A percentile compares a stretch with the other conserved stretches of the same genome.
Evolutionary conservation across 139 green algal species (phyloP).

Genomic region (Chlorella sp.): DNA sequence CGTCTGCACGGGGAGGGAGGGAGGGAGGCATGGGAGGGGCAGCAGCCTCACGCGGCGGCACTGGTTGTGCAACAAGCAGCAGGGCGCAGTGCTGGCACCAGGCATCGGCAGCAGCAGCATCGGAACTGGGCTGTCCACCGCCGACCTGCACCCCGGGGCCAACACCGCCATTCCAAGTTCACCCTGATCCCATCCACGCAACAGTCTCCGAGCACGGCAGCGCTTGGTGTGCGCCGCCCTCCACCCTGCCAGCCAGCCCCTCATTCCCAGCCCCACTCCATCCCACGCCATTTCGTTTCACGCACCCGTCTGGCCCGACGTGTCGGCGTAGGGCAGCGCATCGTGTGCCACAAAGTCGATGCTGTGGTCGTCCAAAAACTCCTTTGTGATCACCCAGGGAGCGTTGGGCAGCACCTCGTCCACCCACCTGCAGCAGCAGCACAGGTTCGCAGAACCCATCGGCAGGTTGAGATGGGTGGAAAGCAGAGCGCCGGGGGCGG

Average conservation of each 20-base stretch:
- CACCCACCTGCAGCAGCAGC: slow-evolving; percentile 79
- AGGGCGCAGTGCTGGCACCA: too few species aligned
- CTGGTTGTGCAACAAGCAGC: too few species aligned
- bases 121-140: background rate
- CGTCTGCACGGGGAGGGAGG: slow-evolving; percentile 33
- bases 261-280: background rate
- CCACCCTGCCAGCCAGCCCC: too few species aligned
- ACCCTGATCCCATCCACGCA: background rate
- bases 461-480: too few species aligned
- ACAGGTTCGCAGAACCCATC: background rate
- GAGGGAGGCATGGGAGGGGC: background rate
- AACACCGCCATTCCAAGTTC: too few species aligned
- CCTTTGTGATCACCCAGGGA: slow-evolving; percentile 88
- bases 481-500: too few species aligned
- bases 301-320: slow-evolving; percentile 56
- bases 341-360: slow-evolving; percentile 95
- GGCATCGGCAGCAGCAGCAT: background rate
- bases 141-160: too few species aligned
- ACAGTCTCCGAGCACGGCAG: background rate
- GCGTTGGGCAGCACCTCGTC: slow-evolving; percentile 88
- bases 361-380: slow-evolving; percentile 85
- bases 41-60: too few species aligned
- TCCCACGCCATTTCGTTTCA: slow-evolving; percentile 34
- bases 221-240: background rate
- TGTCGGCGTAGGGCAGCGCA: slow-evolving; percentile 88